phyloP scores from a whole-genome alignment of 2,329 filamentous ascomycete species.

The Eurotiales sp. region DNA sequence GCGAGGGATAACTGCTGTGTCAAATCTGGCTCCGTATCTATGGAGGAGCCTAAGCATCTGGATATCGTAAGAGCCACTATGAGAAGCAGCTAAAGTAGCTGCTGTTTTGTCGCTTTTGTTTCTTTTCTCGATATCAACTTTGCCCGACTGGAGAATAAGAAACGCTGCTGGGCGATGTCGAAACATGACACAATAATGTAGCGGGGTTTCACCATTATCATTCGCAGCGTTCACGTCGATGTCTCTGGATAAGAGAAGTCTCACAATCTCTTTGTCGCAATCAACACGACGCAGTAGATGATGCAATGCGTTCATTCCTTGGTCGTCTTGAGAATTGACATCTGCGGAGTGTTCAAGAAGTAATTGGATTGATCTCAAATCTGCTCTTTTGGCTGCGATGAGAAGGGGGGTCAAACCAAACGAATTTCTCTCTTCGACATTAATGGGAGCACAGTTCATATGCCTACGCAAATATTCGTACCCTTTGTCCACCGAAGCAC shows the following conservation, averaged over 20 bases:
- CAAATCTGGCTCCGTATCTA: neutral
- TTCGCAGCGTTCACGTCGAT: slow-evolving; percentile 2
- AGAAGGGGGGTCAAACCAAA: slow-evolving; percentile 3
- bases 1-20: neutral
- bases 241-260: neutral
- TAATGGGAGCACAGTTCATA: neutral
- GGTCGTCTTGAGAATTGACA: neutral
- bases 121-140: neutral
- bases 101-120: neutral
- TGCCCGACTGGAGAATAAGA: neutral
- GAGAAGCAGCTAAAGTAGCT: neutral
- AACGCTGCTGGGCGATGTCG: neutral
- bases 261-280: neutral
- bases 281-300: neutral
- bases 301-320: slow-evolving; percentile 2
- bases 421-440: slow-evolving; percentile 1
- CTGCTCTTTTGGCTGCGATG: neutral
- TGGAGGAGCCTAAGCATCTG: neutral
- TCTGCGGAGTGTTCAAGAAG: neutral
- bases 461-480: neutral
- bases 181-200: neutral
- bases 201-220: neutral
- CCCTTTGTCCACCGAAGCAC: neutral
- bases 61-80: neutral
- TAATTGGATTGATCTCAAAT: neutral